phyloP scores from a whole-genome alignment of 345 rosid species.

The Firmiana major region DNA sequence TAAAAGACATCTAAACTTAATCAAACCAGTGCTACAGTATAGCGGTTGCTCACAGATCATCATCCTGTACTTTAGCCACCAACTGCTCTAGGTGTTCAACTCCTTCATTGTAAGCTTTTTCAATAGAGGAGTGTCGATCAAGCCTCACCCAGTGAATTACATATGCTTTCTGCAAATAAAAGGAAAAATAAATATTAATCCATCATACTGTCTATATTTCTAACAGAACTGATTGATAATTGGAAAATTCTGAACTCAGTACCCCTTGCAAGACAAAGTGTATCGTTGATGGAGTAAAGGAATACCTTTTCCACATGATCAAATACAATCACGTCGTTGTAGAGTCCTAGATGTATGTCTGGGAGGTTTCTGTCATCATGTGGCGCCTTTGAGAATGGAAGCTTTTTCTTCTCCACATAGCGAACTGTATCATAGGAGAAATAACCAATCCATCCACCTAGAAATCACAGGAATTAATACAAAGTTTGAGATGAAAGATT shows the following conservation, averaged over 20 bases:
- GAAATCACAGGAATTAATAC: constrained; percentile 5
- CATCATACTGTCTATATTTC: not conserved
- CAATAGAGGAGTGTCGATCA: constrained; percentile 41
- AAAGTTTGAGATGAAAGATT: not conserved
- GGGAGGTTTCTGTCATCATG: constrained; percentile 80
- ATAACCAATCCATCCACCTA: constrained; percentile 98
- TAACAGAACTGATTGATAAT: not conserved
- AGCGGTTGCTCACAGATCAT: constrained; percentile 35
- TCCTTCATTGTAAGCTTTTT: constrained; percentile 51
- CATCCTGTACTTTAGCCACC: constrained; percentile 40
- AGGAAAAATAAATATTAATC: not conserved
- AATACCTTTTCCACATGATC: constrained; percentile 89
- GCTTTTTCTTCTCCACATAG: constrained; percentile 70
- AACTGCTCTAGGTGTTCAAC: constrained; percentile 38
- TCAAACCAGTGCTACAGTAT: not conserved
- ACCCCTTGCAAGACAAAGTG: not conserved
- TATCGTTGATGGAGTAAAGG: not conserved
- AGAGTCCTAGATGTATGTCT: constrained; percentile 86
- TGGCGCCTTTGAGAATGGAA: constrained; percentile 71
- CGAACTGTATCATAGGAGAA: constrained; percentile 90
- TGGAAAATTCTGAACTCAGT: not conserved
- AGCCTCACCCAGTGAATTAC: constrained; percentile 61
- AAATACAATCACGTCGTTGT: constrained; percentile 69
- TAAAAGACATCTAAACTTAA: not conserved
- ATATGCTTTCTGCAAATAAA: constrained; percentile 40